Base-by-base conservation (phyloP, 2,329 filamentous ascomycete genomes). In the Aureobasidium vineae region DNA sequence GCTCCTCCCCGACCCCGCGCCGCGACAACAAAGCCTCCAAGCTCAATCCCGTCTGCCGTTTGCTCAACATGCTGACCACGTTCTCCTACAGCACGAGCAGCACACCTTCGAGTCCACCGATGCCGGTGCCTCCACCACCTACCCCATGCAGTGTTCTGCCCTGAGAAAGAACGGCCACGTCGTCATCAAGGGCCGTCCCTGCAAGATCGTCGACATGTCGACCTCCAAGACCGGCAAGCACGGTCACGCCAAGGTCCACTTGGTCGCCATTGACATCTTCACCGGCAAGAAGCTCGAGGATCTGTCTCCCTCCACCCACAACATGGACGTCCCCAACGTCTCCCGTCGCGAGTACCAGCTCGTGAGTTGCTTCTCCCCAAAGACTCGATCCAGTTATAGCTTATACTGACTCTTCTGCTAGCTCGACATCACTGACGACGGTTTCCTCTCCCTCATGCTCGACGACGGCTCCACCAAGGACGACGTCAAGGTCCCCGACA, bases 191-290 rank as follows among this genome's bases (percentile, higher is more conserved):
- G 84, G 86, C 83, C 95, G 95, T 77, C 96, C 95, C 77, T 99
- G 95, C 93, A 99, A 98, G 91, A 99, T 99, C 77, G 91, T 98
- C 82, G 95, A 99, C 79, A 99, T 99, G 96, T 97, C 92, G 75
- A 99, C 95, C 85, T 99, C 95, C 82, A 99, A 99, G 93, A 99
- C 95, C 75, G 95, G 95, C 84, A 99, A 99, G 92, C 95, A 99
- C 90, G 95, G 95, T 82, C 96, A 99, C 91, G 95, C 95, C 84
- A 99, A 99, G 90, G 95, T 99, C 81, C 94, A 99, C 85, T 85
- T 99, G 76, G 90, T 97, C 78, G 95, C 92, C 79, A 88, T 96
- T 81, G 95, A 99, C 82, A 98, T 99, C 86, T 99, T 99, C 90
- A 99, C 93, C 73, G 86, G 86, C 88, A 99, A 97, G 91, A 99